Evolutionary conservation across 2,329 filamentous ascomycete species (phyloP), one percentile per base, ranked within the genome.

Genomic region (Zymoseptoria pseudotritici): DNA sequence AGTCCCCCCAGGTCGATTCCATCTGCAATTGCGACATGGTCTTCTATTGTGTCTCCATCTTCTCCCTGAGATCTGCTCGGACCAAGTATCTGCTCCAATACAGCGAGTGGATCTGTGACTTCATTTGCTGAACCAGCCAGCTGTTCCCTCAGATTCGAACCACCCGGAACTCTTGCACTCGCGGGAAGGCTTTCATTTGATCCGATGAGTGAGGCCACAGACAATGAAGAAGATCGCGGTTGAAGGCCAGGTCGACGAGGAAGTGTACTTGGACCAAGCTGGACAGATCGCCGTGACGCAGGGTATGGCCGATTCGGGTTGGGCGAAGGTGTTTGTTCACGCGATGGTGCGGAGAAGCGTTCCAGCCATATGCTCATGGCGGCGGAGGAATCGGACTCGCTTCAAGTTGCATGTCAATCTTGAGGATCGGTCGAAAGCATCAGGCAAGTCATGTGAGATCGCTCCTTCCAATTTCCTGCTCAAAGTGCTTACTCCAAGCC

Each of bases 1-100:
- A 94, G 75, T 0, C 84, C 88, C 11, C 81, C 86, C 76, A 99
- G 97, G 66, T 95, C 88, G 65, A 93, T 86, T 4, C 88, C 82
- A 46, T 84, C 78, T 1, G 84, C 80, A 50, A 92, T 71, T 53
- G 76, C 71, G 24, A 69, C 67, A 11, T 58, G 54, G 49, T 62
- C 59, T n/a, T 81, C 75, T 3, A 66, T 81, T 75, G 49, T 63
- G 50, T 63, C 31, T 17, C 61, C 65, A 17, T 57, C 61, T 13
- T 61, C 51, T 20, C 58, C 61, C 17, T 29, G 56, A 11, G 8
- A n/a, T 17, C 49, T 29, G 19, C 62, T 21, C 13, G 73, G 73
- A 29, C 82, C 82, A 62, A 88, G 74, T 55, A 88, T 85, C 36
- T 73, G 73, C 64, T 82, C 82, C 58, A 97, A 76, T 10, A 92